phyloP scores from a whole-genome alignment of 805 yeast species.

The Grigorovia humatica region DNA sequence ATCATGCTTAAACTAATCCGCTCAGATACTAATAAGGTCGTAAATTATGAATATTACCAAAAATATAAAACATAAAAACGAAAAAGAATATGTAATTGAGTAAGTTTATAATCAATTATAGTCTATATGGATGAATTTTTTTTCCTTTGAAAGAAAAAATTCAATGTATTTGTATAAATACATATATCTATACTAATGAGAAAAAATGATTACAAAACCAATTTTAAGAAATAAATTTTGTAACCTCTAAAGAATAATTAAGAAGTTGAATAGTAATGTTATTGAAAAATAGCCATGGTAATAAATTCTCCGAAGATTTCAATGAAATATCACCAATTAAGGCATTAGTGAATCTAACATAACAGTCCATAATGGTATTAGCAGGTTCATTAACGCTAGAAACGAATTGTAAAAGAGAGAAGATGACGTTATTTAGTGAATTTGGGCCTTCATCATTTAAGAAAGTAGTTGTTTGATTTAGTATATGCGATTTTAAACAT shows the following conservation, averaged over 20 bases:
- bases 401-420: constrained; percentile 9
- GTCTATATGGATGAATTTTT: no score
- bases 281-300: constrained; percentile 15
- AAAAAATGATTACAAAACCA: background rate
- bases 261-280: constrained; percentile 13
- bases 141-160: no score
- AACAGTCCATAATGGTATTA: constrained; percentile 13
- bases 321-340: constrained; percentile 19
- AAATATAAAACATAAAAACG: no score
- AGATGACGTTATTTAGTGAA: constrained; percentile 2
- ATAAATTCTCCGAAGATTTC: constrained; percentile 9
- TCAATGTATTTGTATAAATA: background rate
- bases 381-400: constrained; percentile 11
- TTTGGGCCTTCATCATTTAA: constrained; percentile 3
- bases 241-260: constrained; percentile 12
- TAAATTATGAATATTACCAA: no score
- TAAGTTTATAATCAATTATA: no score
- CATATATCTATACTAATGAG: background rate
- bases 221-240: constrained; percentile 4
- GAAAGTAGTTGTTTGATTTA: constrained; percentile 1
- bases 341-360: constrained; percentile 18
- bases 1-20: no score
- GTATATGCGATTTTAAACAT: constrained; percentile 11
- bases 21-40: no score
- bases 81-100: no score